Base-by-base conservation (phyloP, 1,139 yeast genomes). In the Lodderomyces orthopsilosis region DNA sequence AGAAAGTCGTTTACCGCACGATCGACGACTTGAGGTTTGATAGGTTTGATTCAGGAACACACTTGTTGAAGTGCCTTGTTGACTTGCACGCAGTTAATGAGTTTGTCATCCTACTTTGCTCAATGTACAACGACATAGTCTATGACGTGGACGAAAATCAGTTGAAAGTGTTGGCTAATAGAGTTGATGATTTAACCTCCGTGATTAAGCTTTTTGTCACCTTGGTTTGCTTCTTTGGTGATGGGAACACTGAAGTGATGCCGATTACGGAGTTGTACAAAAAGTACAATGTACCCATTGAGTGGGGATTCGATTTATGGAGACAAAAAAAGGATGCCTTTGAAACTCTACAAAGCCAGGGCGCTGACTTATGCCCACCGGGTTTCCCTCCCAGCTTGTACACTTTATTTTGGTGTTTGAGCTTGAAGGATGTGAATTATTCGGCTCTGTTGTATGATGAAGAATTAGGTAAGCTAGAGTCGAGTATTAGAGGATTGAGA, bases 301-400 rank as follows among this genome's bases (percentile, higher is more conserved):
- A 75, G 28, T 85, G 93, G 88, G 83, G 84, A 0, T 89, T 85
- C 63, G 89, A 85, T 48, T 57, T 89, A 1, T 88, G 96, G 95
- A 75, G 97, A 55, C 70, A 73, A 19, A 44, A 37, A 18, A 27
- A 43, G 9, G 41, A 46, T 1, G 43, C 40, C 18, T 39, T 52
- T 55, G 46, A 55, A 43, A 10, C 12, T 13, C n/a, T 41, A 6
- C 21, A 38, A 14, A 3, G 3, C n/a, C 34, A 34, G 10, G 38
- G 23, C 9, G 21, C 34, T 10, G 19, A 40, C 10, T 18, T 39
- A 9, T 32, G 37, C 13, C 41, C 41, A 9, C 32, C 33, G 19
- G 22, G 22, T 12, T 34, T 15, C 3, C 26, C 48, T 6, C 28
- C 41, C 70, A 78, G 66, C 15, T 65, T 88, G 34, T 86, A 74